Evolutionary conservation across 2,329 filamentous ascomycete genomes (phyloP), one percentile per base, ranked within the genome.

Genomic region (Saccharata proteae): DNA sequence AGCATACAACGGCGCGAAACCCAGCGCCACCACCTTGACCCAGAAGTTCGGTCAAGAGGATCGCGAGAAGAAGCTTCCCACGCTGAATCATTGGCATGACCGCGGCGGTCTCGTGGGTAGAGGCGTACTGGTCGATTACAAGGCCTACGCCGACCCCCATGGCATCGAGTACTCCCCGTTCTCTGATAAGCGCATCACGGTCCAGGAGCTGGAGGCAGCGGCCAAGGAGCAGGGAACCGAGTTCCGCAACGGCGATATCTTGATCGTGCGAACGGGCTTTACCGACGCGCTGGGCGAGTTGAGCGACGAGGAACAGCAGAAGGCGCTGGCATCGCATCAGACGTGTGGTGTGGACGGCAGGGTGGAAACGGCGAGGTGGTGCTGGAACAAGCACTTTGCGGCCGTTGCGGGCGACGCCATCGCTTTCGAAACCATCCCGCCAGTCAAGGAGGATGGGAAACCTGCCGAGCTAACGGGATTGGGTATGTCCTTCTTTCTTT

Each of bases 331-430:
- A n/a, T 6, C 7, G 9, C 16, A 6, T 11, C 6, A 10, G 4
- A 6, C 17, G 29, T 12, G 6, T 11, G 29, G 25, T 4, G 35
- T 48, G 4, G 44, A 46, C 23, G 35, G 36, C 4, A 42, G 32
- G 5, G 26, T 42, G 7, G 36, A 45, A 29, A 31, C 38, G n/a
- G 39, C 43, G 7, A 32, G 16, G 6, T 49, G 38, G 38, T 37
- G 46, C 4, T 47, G 45, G 46, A 38, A 48, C 16, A 37, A 35
- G 8, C 43, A 52, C 17, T 52, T 57, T 28, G 44, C 50, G 10
- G 53, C 53, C 6, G 51, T 56, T 2, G 51, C 49, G 13, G 44
- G 50, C 5, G 52, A 55, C 35, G 43, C 40, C 4, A 45, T 49
- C 14, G 49, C 47, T 6, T 52, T 55, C 18, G 53, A 56, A 38